Evolutionary conservation across 1,139 yeast genomes (phyloP), one percentile per base, ranked within the genome.

Genomic region (Suhomyces wounanorum): DNA sequence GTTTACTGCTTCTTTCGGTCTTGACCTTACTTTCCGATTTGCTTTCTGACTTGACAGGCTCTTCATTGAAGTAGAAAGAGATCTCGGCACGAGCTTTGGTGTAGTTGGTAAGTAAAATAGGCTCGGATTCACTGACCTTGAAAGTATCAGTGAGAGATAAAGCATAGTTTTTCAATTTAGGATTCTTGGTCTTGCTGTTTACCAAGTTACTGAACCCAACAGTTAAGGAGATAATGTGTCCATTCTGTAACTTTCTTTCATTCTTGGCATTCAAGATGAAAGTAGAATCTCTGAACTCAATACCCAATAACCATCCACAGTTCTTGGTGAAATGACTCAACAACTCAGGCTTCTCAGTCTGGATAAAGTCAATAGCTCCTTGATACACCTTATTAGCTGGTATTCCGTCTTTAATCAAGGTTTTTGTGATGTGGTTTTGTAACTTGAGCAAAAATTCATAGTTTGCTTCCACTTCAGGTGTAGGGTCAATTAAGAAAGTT

Each of bases 401-500:
- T 23, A 77, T 75, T 8, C 96, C 97, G 50, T 84, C 85, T 59
- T 81, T 87, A 59, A 91, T 75, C 39, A 82, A 67, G 3, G 61
- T 62, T 8, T 74, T 65, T 13, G 84, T 69, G 28, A 90, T 79
- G 62, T 85, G 83, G 48, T 75, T 73, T 66, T 89, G 95, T 53
- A 91, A 79, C 45, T 78, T 77, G 49, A 89, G 69, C 58, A 92
- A 73, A 60, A 89, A 84, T 54, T 87, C 94, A 67, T 92, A 94
- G 67, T 89, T 87, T 46, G 75, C 74, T 58, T 88, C 95, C 77
- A 90, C 85, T 56, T 83, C 85, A 50, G 83, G 81, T 5, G 96
- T 81, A 11, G 98, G 98, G 65, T 91, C 96, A 63, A 94, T 89
- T 64, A 94, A 75, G 62, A 89, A 94, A 0, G 97, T 89, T 68